A percentile compares a stretch with the other conserved stretches of the same genome.
Conservation (phyloP, 164 flowering plant species). For the Piper betle region DNA sequence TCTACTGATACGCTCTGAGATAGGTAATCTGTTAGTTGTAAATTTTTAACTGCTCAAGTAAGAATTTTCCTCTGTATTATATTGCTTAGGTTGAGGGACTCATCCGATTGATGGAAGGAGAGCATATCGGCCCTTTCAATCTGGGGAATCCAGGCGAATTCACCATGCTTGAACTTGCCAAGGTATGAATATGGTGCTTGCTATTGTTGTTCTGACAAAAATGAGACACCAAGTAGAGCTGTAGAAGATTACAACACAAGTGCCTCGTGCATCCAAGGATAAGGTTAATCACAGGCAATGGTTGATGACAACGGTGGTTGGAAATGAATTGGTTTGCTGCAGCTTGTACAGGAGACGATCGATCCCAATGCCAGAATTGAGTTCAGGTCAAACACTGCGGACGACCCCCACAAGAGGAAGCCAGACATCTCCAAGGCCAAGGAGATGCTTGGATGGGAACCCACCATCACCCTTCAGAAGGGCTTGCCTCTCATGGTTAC, state of each 20-base stretch:
- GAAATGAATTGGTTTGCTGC: constrained; percentile 1
- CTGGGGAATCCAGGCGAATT: constrained; percentile 26
- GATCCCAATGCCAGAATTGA: constrained; percentile 83
- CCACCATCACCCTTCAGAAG: constrained; percentile 64
- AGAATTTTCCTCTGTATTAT: not conserved
- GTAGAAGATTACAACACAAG: too few relatives aligned
- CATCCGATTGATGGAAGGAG: constrained; percentile 25
- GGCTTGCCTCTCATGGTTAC: constrained; percentile 92
- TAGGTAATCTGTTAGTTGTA: not conserved
- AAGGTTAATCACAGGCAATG: too few relatives aligned
- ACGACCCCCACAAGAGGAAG: constrained; percentile 97
- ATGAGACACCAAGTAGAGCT: too few relatives aligned
- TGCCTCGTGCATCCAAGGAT: too few relatives aligned
- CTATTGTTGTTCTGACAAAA: too few relatives aligned
- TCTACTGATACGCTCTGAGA: not conserved
- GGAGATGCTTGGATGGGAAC: constrained; percentile 83
- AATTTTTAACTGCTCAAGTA: not conserved
- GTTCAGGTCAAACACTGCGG: constrained; percentile 82
- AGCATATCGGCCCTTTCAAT: constrained; percentile 25
- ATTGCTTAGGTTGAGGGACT: constrained; percentile 21
- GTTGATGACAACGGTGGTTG: not conserved
- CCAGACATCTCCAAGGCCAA: constrained; percentile 88
- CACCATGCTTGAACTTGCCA: constrained; percentile 24
- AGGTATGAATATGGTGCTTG: constrained; percentile 6
- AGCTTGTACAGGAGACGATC: constrained; percentile 91